A percentile compares a stretch with the other conserved stretches of the same genome.
phyloP scores from a whole-genome alignment of 208 protist species.

The Acanthamoeba triangularis region DNA sequence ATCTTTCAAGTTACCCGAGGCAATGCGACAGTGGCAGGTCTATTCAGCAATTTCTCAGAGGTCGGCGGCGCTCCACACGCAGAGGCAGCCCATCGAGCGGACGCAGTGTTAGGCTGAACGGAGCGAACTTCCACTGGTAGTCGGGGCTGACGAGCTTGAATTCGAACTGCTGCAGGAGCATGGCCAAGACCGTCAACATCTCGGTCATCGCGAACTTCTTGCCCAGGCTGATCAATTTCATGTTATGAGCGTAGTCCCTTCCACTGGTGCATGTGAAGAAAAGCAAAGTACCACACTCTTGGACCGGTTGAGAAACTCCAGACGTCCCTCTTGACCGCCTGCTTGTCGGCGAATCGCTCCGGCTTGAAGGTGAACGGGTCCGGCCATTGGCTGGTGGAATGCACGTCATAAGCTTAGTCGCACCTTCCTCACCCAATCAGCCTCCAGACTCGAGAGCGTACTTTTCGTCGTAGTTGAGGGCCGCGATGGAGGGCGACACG shows the following conservation, averaged over 20 bases:
- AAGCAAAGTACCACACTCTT: not conserved
- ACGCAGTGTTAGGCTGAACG: no score
- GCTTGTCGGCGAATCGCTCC: not conserved
- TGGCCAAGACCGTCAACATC: slow-evolving; percentile 9
- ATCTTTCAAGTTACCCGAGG: no score
- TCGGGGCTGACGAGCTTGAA: not conserved
- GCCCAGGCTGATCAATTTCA: not conserved
- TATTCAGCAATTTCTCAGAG: no score
- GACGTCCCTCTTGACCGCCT: not conserved
- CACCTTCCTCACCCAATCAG: no score
- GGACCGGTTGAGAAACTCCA: not conserved
- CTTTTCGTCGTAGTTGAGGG: slow-evolving; percentile 1
- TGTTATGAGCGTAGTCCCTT: no score
- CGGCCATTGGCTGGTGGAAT: not conserved
- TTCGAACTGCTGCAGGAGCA: not conserved
- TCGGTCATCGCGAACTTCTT: slow-evolving; percentile 57
- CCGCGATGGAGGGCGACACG: not conserved
- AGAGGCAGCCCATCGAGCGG: no score
- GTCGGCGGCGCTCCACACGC: no score
- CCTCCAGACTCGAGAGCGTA: not conserved
- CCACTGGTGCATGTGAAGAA: no score
- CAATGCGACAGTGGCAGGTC: no score
- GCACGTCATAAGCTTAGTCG: no score
- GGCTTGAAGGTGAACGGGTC: slow-evolving; percentile 11
- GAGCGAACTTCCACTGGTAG: slow-evolving; percentile 5